These are phyloP conservation scores for Przewalskia tangutica DNA, from an alignment of 257 asterid species.

Conservation along the genomic window DNA sequence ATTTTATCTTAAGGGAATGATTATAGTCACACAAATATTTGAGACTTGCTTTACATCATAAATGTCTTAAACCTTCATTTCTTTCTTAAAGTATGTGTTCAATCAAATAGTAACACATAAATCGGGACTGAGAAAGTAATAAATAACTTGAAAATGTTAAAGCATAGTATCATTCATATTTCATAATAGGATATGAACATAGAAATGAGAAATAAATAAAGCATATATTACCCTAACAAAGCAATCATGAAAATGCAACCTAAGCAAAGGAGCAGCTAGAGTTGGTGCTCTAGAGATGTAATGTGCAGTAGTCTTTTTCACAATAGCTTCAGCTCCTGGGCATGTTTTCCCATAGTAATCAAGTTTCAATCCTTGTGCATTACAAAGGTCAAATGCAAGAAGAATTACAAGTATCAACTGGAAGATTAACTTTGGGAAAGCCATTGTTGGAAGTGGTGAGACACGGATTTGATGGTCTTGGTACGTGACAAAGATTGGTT, in stretches of 20 bases:
- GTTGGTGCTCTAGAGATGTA: slow-evolving; percentile 9
- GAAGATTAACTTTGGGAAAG: not conserved
- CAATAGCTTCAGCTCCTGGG: slow-evolving; percentile 5
- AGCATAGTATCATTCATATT: not conserved
- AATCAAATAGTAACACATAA: too few relatives aligned
- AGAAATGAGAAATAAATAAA: not conserved
- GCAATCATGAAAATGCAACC: slow-evolving; percentile 48
- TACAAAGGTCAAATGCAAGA: not conserved
- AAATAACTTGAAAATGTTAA: not conserved
- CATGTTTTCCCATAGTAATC: slow-evolving; percentile 1
- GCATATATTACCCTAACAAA: slow-evolving; percentile 25
- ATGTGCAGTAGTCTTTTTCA: not conserved
- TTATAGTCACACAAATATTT: too few relatives aligned
- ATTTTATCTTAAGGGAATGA: too few relatives aligned
- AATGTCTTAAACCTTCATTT: too few relatives aligned
- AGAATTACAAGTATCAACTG: not conserved
- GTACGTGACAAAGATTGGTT: not conserved
- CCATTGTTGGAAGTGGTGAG: not conserved
- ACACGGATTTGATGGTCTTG: not conserved
- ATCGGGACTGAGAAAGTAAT: not conserved
- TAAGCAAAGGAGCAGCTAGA: slow-evolving; percentile 10
- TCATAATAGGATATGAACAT: not conserved
- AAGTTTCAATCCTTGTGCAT: slow-evolving; percentile 7
- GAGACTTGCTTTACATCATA: too few relatives aligned
- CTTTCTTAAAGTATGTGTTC: too few relatives aligned